phyloP scores from a whole-genome alignment of 2,329 filamentous ascomycete species.

The Hortaea werneckii region DNA sequence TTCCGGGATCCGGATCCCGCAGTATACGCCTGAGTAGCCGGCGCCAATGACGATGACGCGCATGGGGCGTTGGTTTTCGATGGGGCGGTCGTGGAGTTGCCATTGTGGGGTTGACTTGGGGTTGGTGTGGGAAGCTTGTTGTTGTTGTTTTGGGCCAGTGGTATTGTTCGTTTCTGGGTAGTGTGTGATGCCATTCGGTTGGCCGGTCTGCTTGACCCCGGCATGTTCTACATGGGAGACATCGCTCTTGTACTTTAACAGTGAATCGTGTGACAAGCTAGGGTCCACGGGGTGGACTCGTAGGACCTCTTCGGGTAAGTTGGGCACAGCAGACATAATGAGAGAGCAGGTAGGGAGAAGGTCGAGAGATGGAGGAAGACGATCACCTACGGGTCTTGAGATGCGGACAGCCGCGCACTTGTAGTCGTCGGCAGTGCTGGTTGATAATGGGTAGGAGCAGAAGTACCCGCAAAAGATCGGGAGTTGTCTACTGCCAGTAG shows the following conservation, averaged over 20 bases:
- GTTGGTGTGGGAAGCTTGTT: conserved; percentile 3
- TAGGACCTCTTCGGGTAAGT: conserved; percentile 16
- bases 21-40: conserved; percentile 32
- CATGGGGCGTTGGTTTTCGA: conserved; percentile 34
- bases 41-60: conserved; percentile 35
- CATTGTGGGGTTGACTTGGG: conserved; percentile 8
- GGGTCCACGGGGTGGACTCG: conserved; percentile 6
- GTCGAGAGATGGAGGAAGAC: too few relatives aligned
- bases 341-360: too few relatives aligned
- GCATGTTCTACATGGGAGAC: conserved; percentile 10
- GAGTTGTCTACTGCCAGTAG: too few relatives aligned
- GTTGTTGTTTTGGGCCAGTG: conserved; percentile 4
- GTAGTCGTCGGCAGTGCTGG: too few relatives aligned
- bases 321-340: conserved; percentile 27
- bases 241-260: conserved; percentile 10
- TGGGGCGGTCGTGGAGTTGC: conserved; percentile 27
- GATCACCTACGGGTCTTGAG: too few relatives aligned
- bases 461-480: too few relatives aligned
- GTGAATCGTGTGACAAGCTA: conserved; percentile 3
- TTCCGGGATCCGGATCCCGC: conserved; percentile 35
- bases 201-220: not conserved
- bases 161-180: not conserved
- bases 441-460: too few relatives aligned
- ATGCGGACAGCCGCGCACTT: too few relatives aligned
- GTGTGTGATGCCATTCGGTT: conserved; percentile 6